Evolutionary conservation across 2,329 filamentous ascomycete genomes (phyloP), one percentile per base, ranked within the genome.

Genomic region (Dactylellina sp.): DNA sequence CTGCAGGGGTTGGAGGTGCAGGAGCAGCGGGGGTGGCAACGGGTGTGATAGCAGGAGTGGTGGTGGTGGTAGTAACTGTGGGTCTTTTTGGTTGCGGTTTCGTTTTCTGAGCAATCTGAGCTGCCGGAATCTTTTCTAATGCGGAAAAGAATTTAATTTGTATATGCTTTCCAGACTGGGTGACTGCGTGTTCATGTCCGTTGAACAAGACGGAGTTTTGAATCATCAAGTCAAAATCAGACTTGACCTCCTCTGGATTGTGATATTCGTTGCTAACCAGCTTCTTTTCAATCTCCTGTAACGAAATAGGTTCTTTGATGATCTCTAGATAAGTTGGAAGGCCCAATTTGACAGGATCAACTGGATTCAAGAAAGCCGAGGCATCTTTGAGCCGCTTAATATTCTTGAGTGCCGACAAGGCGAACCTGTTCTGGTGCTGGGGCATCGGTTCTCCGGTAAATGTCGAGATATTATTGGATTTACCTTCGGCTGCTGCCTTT

Each of bases 341-440:
- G 25, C 83, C 84, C 42, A 97, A 86, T 81, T 90, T 91, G 22
- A 94, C 83, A 40, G 86, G 87, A 80, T 91, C 86, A 6, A 98
- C 95, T 0, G 95, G 89, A 44, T 89, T 86, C 76, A 88, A 86
- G 83, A 97, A 98, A 62, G 89, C 86, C 5, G 83, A 82, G 1
- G 94, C 91, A 71, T 89, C 88, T 80, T 94, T 92, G 50, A 92
- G 93, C 82, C 96, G 95, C 83, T 96, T 96, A 65, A 94, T 85
- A 59, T 89, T 89, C 32, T 88, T 89, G 57, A 94, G 83, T 32
- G 89, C 85, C 75, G 88, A 87, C 35, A 89, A 82, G 46, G 91
- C 84, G 77, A 88, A 89, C 59, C 86, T 86, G 65, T 84, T 84
- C 77, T 91, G 88, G 60, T 84, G 84, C 0, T 82, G 78, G 0